Base-by-base conservation (phyloP, 2,329 filamentous ascomycete genomes). In the Aspergillus caelatus region DNA sequence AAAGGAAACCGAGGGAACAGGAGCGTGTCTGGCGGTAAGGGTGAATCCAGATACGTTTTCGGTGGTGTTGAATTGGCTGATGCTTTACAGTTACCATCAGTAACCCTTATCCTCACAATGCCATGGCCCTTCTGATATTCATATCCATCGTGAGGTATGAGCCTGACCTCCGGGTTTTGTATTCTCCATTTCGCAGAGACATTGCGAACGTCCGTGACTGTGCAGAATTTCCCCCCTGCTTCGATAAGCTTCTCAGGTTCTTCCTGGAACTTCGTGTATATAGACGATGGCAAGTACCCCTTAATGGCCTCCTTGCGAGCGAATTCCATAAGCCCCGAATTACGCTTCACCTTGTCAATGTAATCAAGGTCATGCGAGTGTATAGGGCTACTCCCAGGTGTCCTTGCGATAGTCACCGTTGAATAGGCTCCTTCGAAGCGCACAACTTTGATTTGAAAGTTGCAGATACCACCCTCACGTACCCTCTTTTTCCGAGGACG, bases 331-430 rank as follows among this genome's bases (percentile, higher is more conserved):
- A 83, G 72, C 1, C 79, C 81, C 14, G 79, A 80, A 61, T 82
- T 83, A 53, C 81, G 76, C 67, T 83, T 83, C 55, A 82, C 76
- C 55, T 78, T 78, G 67, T 83, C 81, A 50, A 82, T 81, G 62
- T 79, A 78, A 61, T 83, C 80, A 46, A 83, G 72, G 64, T 83
- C 79, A 70, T 83, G 81, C 6, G 79, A 76, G 68, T 83, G 81
- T 59, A 73, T 67, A 56, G 62, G 71, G 57, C 77, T 77, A 58
- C 78, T 80, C 19, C 77, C 79, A 1, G 76, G 77, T 1, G 79
- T 80, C 63, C 75, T 75, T 8, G 77, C 71, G 55, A 83, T 79
- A 6, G 78, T 82, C 41, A 81, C 79, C 1, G 76, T 80, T 5
- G 77, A 74, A 67, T 77, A 80, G 10, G 79, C 76, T 3, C 80